Conservation (phyloP, 495 filamentous ascomycete species). For the Hypoxylon trugodes region DNA sequence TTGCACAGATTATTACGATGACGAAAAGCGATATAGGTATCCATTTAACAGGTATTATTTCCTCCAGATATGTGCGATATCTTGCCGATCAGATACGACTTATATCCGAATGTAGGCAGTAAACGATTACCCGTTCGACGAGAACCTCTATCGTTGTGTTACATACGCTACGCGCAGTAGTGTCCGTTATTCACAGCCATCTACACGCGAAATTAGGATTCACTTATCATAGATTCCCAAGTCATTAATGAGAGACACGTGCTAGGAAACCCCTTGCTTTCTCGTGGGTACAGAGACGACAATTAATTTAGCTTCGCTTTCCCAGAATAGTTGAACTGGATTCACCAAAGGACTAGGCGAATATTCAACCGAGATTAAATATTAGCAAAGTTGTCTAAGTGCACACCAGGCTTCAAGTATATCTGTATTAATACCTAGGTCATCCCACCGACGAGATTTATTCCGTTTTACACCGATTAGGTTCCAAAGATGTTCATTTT, state of each 20-base stretch:
- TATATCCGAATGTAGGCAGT: neutral
- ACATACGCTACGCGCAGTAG: neutral
- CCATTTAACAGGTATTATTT: neutral
- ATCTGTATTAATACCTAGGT: too few relatives aligned
- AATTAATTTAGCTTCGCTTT: neutral
- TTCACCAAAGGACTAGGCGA: neutral
- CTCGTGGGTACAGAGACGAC: neutral
- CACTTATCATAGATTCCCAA: neutral
- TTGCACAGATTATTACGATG: constrained; percentile 3
- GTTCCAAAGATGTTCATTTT: too few relatives aligned
- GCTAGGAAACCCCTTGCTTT: constrained; percentile 1
- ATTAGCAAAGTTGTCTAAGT: neutral
- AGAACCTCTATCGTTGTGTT: too few relatives aligned
- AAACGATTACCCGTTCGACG: neutral
- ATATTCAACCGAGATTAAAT: neutral
- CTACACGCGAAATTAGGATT: constrained; percentile 1
- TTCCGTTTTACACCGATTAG: too few relatives aligned
- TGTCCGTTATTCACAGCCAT: neutral
- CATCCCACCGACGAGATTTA: too few relatives aligned
- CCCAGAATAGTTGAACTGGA: neutral
- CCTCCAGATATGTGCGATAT: neutral
- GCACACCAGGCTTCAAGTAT: constrained; percentile 1
- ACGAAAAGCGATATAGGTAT: neutral
- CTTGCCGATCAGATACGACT: neutral
- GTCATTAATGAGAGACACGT: neutral